Percentiles rank a stretch among this genome's conserved stretches.
Evolutionary conservation across 2,329 filamentous ascomycete genomes (phyloP).

Genomic region (Penicillium sp.): DNA sequence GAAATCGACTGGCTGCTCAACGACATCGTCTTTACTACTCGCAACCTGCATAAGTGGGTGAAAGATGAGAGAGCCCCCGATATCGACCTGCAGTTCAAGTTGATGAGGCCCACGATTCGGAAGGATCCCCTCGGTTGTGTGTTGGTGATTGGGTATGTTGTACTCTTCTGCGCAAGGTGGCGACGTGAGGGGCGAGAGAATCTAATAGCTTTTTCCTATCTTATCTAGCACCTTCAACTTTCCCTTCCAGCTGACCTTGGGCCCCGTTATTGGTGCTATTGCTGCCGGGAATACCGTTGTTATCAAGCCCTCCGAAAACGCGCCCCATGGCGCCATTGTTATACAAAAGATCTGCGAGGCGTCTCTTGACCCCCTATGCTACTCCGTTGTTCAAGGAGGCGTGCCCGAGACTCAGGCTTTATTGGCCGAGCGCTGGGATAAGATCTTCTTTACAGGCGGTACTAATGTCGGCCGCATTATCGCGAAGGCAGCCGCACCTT

Average conservation of each 20-base stretch:
- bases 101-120: conserved; percentile 72
- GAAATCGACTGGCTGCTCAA: conserved; percentile 79
- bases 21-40: conserved; percentile 75
- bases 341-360: conserved; percentile 75
- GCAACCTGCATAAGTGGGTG: conserved; percentile 77
- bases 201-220: neutral
- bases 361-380: conserved; percentile 74
- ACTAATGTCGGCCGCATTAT: conserved; percentile 82
- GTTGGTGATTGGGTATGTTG: conserved; percentile 73
- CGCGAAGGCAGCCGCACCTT: conserved; percentile 82
- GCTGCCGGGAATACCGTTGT: conserved; percentile 86
- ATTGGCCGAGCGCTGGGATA: conserved; percentile 90
- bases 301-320: conserved; percentile 85
- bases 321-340: conserved; percentile 74
- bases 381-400: conserved; percentile 75
- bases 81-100: conserved; percentile 66
- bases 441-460: conserved; percentile 94
- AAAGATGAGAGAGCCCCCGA: conserved; percentile 76
- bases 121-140: conserved; percentile 86
- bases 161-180: neutral
- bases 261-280: conserved; percentile 84
- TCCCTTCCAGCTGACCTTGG: conserved; percentile 76
- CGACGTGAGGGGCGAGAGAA: neutral
- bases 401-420: conserved; percentile 78
- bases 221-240: conserved; percentile 77